Base-by-base conservation (phyloP, 1,284 basidiomycete species). In the Cutaneotrichosporon sp. region DNA sequence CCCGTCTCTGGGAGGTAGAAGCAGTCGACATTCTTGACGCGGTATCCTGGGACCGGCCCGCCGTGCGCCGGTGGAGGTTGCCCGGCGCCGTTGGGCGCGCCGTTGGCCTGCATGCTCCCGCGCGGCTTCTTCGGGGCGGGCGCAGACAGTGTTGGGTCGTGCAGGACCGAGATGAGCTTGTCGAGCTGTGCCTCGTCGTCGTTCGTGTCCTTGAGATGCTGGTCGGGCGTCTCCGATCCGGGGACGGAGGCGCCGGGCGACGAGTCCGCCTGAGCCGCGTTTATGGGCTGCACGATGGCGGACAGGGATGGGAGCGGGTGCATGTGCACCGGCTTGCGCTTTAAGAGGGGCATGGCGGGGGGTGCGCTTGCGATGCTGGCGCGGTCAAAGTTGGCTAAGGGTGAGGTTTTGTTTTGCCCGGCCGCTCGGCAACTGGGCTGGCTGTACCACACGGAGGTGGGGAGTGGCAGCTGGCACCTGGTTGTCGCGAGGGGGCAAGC, bases 1-100 rank as follows among this genome's bases (percentile, higher is more conserved):
- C 93, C 94, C 4, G 94, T 97, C 79, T 92, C 87, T 64, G 87
- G 82, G 74, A 97, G 87, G 82, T 91, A 93, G 82, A 87, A 97
- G 77, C 94, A 92, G 72, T 89, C 87, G 74, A 70, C 42, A 66
- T 69, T 63, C 67, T 74, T 74, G 64, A 77, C 53, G 31, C 59
- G 51, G 59, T 66, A 56, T 25, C 52, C 45, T 29, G 56, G 50
- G 4, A 20, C 49, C 25, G 22, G 27, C 31, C n/a, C 33, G 25
- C 24, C 24, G 10, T 5, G 2, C 29, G 36, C 29, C 45, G 51
- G 25, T 24, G 27, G 36, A 43, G 22, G 10, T 22, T 8, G 47
- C 29, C 18, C 45, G 42, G 38, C 20, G 14, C 58, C 58, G 20
- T 56, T 52, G 11, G 56, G 42, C 11, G 54, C 50, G 20, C 66